Conservation (phyloP, 192 early-diverging fungal species). For the Martensiomyces pterosporus region DNA sequence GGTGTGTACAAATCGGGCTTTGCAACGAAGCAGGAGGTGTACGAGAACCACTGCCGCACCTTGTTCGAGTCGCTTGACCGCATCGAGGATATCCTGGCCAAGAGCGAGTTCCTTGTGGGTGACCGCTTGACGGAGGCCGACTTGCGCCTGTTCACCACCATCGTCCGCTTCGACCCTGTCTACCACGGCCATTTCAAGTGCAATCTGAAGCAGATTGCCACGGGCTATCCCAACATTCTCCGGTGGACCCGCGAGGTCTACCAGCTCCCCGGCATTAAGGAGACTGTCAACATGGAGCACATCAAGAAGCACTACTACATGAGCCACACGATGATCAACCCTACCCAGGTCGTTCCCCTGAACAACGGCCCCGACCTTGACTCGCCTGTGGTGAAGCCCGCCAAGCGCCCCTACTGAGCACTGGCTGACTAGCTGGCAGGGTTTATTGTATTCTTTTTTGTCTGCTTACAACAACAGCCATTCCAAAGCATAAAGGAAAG, state of each 20-base stretch:
- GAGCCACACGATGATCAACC: constrained; percentile 92
- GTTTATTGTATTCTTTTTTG: too few relatives aligned
- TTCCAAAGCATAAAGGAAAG: too few relatives aligned
- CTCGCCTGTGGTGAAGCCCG: constrained; percentile 22
- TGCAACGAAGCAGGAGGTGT: constrained; percentile 81
- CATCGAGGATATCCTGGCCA: constrained; percentile 74
- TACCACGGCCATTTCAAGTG: constrained; percentile 96
- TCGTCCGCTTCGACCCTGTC: constrained; percentile 92
- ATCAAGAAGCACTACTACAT: constrained; percentile 95
- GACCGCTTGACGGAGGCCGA: constrained; percentile 89
- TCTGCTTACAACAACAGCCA: too few relatives aligned
- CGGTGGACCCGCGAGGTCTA: constrained; percentile 80
- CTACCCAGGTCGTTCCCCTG: constrained; percentile 72
- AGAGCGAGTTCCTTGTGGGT: constrained; percentile 74
- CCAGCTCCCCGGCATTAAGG: constrained; percentile 70
- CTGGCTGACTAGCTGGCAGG: too few relatives aligned
- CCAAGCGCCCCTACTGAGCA: constrained; percentile 26
- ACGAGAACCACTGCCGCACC: constrained; percentile 66
- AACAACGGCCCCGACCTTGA: constrained; percentile 62
- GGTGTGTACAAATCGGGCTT: constrained; percentile 95
- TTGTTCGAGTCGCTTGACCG: constrained; percentile 78
- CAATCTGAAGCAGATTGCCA: constrained; percentile 78
- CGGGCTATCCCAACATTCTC: constrained; percentile 85
- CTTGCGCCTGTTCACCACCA: constrained; percentile 90
- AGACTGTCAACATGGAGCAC: constrained; percentile 92